These are phyloP conservation scores for Solanum commersonii DNA, from an alignment of 257 asterid genomes.

Conservation along the genomic window DNA sequence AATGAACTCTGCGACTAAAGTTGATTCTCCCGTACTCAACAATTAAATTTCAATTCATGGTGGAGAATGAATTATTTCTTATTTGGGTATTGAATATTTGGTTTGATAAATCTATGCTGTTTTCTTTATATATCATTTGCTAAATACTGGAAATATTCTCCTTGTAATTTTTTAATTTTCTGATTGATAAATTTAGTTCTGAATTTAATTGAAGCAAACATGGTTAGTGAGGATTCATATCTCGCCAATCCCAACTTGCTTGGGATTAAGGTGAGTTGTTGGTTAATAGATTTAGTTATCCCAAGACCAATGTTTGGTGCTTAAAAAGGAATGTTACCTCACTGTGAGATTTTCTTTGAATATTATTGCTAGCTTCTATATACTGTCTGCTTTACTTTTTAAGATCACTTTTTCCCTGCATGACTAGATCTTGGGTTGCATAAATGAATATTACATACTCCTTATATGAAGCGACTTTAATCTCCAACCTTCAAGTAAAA, in stretches of 20 bases:
- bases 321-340: not conserved
- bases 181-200: not conserved
- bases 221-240: not conserved
- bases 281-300: not conserved
- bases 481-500: not conserved
- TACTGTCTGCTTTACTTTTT: not conserved
- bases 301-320: not conserved
- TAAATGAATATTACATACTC: not conserved
- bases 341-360: not conserved
- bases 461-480: not conserved
- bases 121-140: not conserved
- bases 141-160: not conserved
- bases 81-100: not conserved
- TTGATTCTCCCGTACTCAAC: not conserved
- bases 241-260: not conserved
- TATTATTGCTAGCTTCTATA: not conserved
- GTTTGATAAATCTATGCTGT: not conserved
- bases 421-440: not conserved
- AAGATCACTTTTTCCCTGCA: not conserved
- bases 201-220: not conserved
- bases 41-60: not conserved
- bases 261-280: not conserved
- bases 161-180: not conserved
- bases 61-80: not conserved
- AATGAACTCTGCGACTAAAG: not conserved